Evolutionary conservation across 108 stramenopile species (phyloP), one percentile per base, ranked within the genome.

Genomic region (Nitzschia sp.): DNA sequence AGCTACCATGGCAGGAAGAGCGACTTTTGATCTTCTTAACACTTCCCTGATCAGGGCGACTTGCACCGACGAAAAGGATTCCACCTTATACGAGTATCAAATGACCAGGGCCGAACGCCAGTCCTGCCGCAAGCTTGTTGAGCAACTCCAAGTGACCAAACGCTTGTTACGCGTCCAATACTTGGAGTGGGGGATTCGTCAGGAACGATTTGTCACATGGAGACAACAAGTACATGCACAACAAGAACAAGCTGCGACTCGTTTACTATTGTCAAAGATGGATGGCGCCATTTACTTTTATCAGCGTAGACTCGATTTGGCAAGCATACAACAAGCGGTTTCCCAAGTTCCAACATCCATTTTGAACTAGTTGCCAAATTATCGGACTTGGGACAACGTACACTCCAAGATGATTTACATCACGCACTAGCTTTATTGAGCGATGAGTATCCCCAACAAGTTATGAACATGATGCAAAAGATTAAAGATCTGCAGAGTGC

Each of bases 271-370:
- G 9, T 13, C 58, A 19, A 28, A 59, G 34, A 29, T 59, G 11
- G 58, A 59, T 18, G 11, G 21, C 17, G 58, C 58, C 58, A 59
- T 59, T 15, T 8, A 28, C 17, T 32, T 19, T 59, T 59, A 34
- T 59, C 30, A 59, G 31, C 29, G 29, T 29, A 13, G 13, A 13
- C 32, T 59, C 15, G 58, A 31, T 1, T 34, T 42, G 38, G 9
- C 3, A 59, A 33, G 17, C 24, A 24, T 3, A 55, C 54, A 21
- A 55, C 54, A 18, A 15, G 45, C 15, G 54, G 26, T 27, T 24
- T 5, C 24, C 54, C 54, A 24, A 21, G n/a, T n/a, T n/a, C n/a
- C n/a, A n/a, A n/a, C n/a, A n/a, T n/a, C n/a, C n/a, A n/a, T n/a
- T n/a, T n/a, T n/a, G n/a, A n/a, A n/a, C n/a, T n/a, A n/a, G n/a